A percentile compares a stretch with the other conserved stretches of the same genome.
Conservation (phyloP, 768 basidiomycete genomes). For the Trametes sanguinea region DNA sequence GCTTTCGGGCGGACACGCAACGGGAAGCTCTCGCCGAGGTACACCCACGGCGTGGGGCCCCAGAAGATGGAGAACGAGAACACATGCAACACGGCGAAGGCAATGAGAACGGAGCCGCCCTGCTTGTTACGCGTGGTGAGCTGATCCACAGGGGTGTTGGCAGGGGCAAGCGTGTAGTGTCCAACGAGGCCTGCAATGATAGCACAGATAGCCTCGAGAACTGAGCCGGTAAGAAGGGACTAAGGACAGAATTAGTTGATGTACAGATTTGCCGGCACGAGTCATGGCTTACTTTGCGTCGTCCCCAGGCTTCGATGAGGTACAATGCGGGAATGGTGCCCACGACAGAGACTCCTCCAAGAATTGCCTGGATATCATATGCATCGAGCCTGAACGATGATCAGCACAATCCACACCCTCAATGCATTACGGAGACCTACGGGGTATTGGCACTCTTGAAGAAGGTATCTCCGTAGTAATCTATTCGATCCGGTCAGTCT, state of each 20-base stretch:
- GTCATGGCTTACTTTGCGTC: conserved; percentile 66
- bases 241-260: conserved; percentile 27
- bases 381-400: conserved; percentile 50
- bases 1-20: conserved; percentile 76
- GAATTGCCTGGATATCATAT: conserved; percentile 73
- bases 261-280: no score
- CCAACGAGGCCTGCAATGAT: conserved; percentile 73
- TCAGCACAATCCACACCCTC: no score
- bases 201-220: conserved; percentile 60
- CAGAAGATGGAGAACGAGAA: conserved; percentile 73
- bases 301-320: conserved; percentile 75
- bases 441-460: conserved; percentile 72
- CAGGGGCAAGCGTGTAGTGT: conserved; percentile 62
- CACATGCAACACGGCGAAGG: conserved; percentile 79
- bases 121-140: conserved; percentile 58
- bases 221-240: conserved; percentile 67
- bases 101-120: conserved; percentile 68
- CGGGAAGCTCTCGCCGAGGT: conserved; percentile 80
- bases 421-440: no score
- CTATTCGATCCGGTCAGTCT: conserved; percentile 37
- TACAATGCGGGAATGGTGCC: conserved; percentile 71
- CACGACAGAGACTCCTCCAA: conserved; percentile 73
- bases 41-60: conserved; percentile 73
- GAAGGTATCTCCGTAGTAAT: conserved; percentile 81
- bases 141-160: conserved; percentile 45